Evolutionary conservation across 2,329 filamentous ascomycete species (phyloP).

Genomic region (Verruconis gallopava): DNA sequence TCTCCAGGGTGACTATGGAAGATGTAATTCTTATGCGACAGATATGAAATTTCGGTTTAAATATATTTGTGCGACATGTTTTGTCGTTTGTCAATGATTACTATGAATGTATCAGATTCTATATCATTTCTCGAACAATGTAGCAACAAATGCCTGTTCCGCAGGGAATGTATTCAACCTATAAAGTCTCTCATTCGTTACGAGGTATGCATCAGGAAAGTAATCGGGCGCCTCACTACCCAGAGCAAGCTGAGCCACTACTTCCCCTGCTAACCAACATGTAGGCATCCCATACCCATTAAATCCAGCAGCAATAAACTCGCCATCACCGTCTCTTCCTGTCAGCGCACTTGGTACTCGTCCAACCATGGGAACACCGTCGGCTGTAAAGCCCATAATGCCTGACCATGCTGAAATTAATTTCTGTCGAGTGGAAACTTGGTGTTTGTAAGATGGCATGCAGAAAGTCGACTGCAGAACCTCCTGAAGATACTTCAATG

Average conservation of each 20-base stretch:
- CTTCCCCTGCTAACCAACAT: background rate
- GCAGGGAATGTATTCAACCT: too few relatives aligned
- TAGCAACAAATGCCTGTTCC: too few relatives aligned
- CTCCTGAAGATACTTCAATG: background rate
- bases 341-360: background rate
- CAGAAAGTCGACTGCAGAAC: background rate
- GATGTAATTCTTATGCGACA: too few relatives aligned
- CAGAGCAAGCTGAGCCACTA: constrained; percentile 9
- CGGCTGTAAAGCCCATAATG: constrained; percentile 1
- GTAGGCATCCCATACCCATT: background rate
- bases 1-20: too few relatives aligned
- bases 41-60: too few relatives aligned
- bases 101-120: too few relatives aligned
- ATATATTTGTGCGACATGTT: too few relatives aligned
- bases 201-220: background rate
- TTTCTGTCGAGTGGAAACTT: background rate
- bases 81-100: too few relatives aligned
- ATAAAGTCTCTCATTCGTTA: background rate
- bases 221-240: background rate
- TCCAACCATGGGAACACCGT: background rate
- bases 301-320: background rate
- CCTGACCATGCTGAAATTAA: background rate
- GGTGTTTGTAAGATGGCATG: too few relatives aligned
- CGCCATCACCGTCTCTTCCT: background rate
- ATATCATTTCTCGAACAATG: too few relatives aligned